Evolutionary conservation across 805 yeast genomes (phyloP).

Genomic region (Yarrowia sp.): DNA sequence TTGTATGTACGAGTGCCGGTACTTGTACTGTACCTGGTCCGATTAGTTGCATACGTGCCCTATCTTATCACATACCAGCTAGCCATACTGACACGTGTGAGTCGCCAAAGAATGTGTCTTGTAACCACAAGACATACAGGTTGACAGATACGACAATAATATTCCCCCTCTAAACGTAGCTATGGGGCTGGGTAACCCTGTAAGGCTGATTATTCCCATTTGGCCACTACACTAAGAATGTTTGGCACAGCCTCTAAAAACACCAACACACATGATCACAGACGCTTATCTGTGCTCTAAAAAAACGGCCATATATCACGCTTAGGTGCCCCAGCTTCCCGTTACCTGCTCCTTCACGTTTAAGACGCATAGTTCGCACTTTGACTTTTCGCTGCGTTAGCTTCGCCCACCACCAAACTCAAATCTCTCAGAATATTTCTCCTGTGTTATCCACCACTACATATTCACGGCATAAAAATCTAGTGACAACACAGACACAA

Average conservation of each 20-base stretch:
- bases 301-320: not conserved
- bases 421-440: conserved; percentile 16
- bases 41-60: not conserved
- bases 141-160: not conserved
- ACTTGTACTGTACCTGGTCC: too few species aligned
- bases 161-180: not conserved
- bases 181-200: not conserved
- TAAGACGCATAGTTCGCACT: not conserved
- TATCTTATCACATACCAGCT: not conserved
- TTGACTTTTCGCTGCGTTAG: conserved; percentile 13
- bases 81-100: not conserved
- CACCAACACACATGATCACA: not conserved
- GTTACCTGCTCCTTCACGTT: not conserved
- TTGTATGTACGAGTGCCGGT: too few species aligned
- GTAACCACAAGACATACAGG: not conserved
- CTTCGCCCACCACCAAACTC: conserved; percentile 24
- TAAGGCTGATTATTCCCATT: not conserved
- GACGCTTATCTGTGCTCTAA: not conserved
- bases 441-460: conserved; percentile 20
- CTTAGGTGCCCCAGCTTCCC: not conserved
- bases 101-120: not conserved
- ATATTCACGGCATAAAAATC: conserved; percentile 13
- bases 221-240: not conserved
- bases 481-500: not conserved
- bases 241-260: not conserved